Evolutionary conservation across 306 rosid genomes (phyloP), one percentile per base, ranked within the genome.

Genomic region (Prunus padus): DNA sequence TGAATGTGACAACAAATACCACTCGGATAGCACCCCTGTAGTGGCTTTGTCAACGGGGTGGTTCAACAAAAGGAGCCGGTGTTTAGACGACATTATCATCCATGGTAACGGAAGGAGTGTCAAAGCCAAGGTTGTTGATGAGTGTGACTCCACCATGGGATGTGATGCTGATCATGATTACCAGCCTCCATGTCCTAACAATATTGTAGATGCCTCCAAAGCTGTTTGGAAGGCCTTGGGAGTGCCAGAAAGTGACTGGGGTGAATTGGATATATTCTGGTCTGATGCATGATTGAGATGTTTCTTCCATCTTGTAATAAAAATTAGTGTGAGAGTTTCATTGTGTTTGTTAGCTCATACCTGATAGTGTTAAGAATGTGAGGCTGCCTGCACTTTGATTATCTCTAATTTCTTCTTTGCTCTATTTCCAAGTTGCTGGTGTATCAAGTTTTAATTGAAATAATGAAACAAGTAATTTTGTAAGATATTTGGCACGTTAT

Each of bases 121-220:
- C 13, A 46, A 45, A 28, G 96, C 88, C 0, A 69, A 2, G 75
- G 95, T 90, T 26, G 88, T 89, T 22, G 95, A 89, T 23, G 88
- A 88, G 76, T 86, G 92, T 77, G 92, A 87, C n/a, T 87, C 92
- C 5, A 82, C 81, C 1, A 50, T 0, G 69, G 92, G 79, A 33
- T 71, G 75, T 52, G 45, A 79, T 25, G 44, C 65, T 2, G 74
- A 50, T 13, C 70, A 46, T 13, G 87, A 66, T 69, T 84, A 12
- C 40, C 81, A 88, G 61, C 88, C 83, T 31, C 86, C 88, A 0
- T 84, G 90, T n/a, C 14, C 77, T 42, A 82, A 87, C 76, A 83
- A 85, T 74, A 56, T 85, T 30, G 86, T 85, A 22, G 91, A 85
- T 66, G 84, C 73, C 2, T 83, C 81, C 19, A 71, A 83, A 12